phyloP scores from a whole-genome alignment of 139 green algal genomes.

The Auxenochlorella pyrenoidosa region DNA sequence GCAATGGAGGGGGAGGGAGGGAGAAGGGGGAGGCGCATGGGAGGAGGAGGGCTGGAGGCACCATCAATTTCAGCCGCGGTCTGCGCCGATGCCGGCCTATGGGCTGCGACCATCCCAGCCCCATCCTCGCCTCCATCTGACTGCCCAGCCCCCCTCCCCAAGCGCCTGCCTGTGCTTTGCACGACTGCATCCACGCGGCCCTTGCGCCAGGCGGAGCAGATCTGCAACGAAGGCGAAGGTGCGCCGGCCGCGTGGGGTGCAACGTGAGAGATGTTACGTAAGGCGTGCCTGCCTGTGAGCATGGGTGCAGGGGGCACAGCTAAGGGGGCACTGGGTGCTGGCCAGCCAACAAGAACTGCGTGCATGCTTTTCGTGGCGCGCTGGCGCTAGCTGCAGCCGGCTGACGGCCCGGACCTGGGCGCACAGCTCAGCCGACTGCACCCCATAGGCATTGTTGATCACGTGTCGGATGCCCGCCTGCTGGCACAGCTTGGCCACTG shows the following conservation, averaged over 20 bases:
- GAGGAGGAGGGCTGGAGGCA: constrained; percentile 41
- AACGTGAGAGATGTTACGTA: too few relatives aligned
- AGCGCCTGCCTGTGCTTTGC: constrained; percentile 88
- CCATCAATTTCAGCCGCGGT: too few relatives aligned
- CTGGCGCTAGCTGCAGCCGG: neutral
- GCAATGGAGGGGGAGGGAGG: constrained; percentile 34
- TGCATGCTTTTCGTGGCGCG: neutral
- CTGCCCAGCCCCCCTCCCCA: too few relatives aligned
- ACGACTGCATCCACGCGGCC: constrained; percentile 94
- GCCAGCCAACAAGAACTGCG: neutral
- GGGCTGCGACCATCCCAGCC: too few relatives aligned
- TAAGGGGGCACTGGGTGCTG: neutral
- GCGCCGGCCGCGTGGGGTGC: too few relatives aligned
- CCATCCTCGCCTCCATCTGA: too few relatives aligned
- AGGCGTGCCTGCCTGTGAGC: too few relatives aligned
- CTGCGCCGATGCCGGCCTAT: too few relatives aligned
- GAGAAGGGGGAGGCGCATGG: neutral
- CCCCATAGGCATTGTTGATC: constrained; percentile 98
- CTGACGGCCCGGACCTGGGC: neutral
- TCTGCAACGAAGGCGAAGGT: neutral
- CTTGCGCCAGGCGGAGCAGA: constrained; percentile 61
- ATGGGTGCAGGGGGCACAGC: neutral
- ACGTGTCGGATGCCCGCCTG: constrained; percentile 81
- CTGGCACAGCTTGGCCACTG: constrained; percentile 81
- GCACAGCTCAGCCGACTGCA: constrained; percentile 75